A percentile compares a stretch with the other conserved stretches of the same genome.
These are phyloP conservation scores for Penicillium cosmopolitanum DNA, from an alignment of 495 filamentous ascomycete genomes.

Conservation along the genomic window DNA sequence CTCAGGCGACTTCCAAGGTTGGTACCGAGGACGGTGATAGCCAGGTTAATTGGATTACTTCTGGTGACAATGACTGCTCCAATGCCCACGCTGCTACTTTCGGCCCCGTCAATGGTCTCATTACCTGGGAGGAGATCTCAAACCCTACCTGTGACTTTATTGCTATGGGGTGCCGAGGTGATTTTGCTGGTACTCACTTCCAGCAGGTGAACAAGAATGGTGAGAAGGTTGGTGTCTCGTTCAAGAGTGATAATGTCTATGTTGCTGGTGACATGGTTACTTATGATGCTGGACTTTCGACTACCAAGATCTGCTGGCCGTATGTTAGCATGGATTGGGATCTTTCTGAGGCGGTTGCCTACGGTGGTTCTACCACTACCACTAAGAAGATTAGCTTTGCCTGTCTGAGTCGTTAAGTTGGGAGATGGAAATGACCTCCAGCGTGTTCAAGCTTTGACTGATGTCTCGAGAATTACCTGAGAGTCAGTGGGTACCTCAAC, in stretches of 20 bases:
- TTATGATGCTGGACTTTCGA: conserved; percentile 37
- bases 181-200: conserved; percentile 54
- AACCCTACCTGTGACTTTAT: conserved; percentile 50
- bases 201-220: conserved; percentile 51
- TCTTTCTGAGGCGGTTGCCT: conserved; percentile 35
- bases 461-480: too few species aligned
- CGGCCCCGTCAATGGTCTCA: conserved; percentile 44
- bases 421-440: too few species aligned
- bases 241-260: conserved; percentile 45
- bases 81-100: conserved; percentile 58
- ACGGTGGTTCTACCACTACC: conserved; percentile 24
- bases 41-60: conserved; percentile 56
- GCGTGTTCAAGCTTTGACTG: too few species aligned
- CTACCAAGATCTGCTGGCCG: conserved; percentile 53
- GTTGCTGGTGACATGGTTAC: conserved; percentile 58
- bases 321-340: conserved; percentile 56
- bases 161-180: conserved; percentile 55
- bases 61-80: conserved; percentile 49
- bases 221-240: conserved; percentile 42
- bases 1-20: conserved; percentile 48
- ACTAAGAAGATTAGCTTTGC: conserved; percentile 51
- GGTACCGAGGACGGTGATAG: conserved; percentile 53
- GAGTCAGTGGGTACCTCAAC: too few species aligned
- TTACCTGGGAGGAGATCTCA: conserved; percentile 58
- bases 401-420: conserved; percentile 32